Conservation (phyloP, 78 protist species). For the Dictyostelium firmibasis region DNA sequence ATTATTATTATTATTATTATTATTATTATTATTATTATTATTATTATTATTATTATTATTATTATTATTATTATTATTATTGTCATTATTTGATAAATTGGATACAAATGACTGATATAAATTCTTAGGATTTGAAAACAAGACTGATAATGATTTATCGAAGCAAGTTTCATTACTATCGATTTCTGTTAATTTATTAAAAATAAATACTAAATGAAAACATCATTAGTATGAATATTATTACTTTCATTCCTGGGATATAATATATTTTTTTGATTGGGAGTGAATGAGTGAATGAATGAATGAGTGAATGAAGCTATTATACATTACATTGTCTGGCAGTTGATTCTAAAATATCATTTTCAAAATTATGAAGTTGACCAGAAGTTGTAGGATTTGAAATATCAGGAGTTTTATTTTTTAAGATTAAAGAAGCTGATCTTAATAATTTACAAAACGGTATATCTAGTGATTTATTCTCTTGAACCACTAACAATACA, state of each 20-base stretch:
- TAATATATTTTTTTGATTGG: too few relatives aligned
- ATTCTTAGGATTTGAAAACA: constrained; percentile 37
- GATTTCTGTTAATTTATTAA: constrained; percentile 60
- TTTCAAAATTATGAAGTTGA: neutral
- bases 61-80: neutral
- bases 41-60: neutral
- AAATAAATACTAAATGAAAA: constrained; percentile 49
- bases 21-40: neutral
- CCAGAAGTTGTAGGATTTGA: constrained; percentile 5
- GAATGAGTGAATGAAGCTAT: too few relatives aligned
- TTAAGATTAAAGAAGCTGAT: constrained; percentile 32
- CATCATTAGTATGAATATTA: too few relatives aligned
- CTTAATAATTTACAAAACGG: constrained; percentile 57
- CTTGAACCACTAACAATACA: constrained; percentile 53
- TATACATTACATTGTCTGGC: constrained; percentile 21
- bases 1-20: neutral
- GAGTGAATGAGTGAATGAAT: too few relatives aligned
- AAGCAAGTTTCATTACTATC: constrained; percentile 7
- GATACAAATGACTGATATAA: neutral
- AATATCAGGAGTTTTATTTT: constrained; percentile 59
- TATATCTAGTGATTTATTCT: constrained; percentile 47
- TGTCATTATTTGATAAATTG: neutral
- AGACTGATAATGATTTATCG: constrained; percentile 37
- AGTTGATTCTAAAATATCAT: constrained; percentile 16
- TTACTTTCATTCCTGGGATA: too few relatives aligned